Conservation (phyloP, 495 filamentous ascomycete genomes). For the Neurospora intermedia region DNA sequence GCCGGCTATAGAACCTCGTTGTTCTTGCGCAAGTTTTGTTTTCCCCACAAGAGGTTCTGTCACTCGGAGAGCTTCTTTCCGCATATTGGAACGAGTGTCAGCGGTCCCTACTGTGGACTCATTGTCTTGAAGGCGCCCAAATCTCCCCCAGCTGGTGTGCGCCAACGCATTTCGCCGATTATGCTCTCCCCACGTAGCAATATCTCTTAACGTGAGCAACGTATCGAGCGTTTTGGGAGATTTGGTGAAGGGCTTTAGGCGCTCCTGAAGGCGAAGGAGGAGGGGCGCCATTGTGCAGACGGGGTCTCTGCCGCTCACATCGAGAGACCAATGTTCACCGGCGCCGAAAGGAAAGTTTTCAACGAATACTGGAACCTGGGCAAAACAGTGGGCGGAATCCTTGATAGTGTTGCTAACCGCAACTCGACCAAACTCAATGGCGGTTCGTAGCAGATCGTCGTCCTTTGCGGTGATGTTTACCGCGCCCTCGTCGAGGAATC, state of each 20-base stretch:
- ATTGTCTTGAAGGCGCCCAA: neutral
- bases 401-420: constrained; percentile 52
- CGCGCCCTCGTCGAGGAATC: constrained; percentile 47
- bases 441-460: constrained; percentile 45
- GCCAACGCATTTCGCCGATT: neutral
- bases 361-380: constrained; percentile 70
- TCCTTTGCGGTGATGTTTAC: constrained; percentile 48
- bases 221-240: neutral
- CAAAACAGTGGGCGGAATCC: constrained; percentile 51
- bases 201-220: neutral
- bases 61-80: neutral
- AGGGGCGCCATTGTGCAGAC: constrained; percentile 32
- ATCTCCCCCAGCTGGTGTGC: neutral
- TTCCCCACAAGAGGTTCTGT: constrained; percentile 10
- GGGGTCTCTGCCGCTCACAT: constrained; percentile 16
- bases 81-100: neutral
- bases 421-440: constrained; percentile 49
- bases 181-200: neutral
- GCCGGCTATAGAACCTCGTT: neutral
- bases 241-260: constrained; percentile 24
- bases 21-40: constrained; percentile 1
- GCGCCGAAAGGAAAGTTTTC: constrained; percentile 44
- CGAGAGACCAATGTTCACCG: constrained; percentile 54
- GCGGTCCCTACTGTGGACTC: neutral
- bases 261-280: constrained; percentile 28